Base-by-base conservation (phyloP, 2,329 filamentous ascomycete genomes). In the Fusarium sarcochroum region DNA sequence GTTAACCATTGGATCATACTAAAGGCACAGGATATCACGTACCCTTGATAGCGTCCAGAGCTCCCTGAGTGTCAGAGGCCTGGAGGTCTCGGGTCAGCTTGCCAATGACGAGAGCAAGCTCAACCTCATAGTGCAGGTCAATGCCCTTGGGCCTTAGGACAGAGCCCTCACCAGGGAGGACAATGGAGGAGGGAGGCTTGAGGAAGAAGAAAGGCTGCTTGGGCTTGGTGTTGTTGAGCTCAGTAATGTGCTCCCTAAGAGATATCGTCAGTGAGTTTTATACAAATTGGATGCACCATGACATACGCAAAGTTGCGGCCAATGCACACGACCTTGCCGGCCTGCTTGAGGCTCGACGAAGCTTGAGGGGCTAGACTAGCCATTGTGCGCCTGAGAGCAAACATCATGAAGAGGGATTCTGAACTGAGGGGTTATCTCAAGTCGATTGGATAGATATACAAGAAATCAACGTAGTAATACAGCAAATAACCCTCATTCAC, bases 151-250 rank as follows among this genome's bases (percentile, higher is more conserved):
- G 96, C 44, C 91, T 89, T 72, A 97, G 86, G 47, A 97, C 89
- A 5, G 94, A 91, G 1, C 94, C 94, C 58, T 89, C 87, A 27
- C 89, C 87, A 0, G 93, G 93, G 21, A 92, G 86, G 6, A 98
- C 87, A 73, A 99, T 93, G 5, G 94, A 93, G 40, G 92, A 93
- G 1, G 94, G 83, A 3, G 96, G 96, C 86, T 99, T 99, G 73
- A 98, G 88, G 87, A 99, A 99, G 90, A 98, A 99, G 84, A 99
- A 98, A 25, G 96, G 96, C 81, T 98, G 94, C 80, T 96, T 97
- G 50, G 96, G 96, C 70, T 90, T 89, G 63, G 87, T 85, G 80
- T 91, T 97, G 81, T 94, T 94, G 72, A 99, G 88, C 84, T 99
- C 96, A 68, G 91, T 89, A 77, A 98, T 91, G 82, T 99, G 96